Evolutionary conservation across 306 rosid species (phyloP).

Genomic region (Lablab purpureus): DNA sequence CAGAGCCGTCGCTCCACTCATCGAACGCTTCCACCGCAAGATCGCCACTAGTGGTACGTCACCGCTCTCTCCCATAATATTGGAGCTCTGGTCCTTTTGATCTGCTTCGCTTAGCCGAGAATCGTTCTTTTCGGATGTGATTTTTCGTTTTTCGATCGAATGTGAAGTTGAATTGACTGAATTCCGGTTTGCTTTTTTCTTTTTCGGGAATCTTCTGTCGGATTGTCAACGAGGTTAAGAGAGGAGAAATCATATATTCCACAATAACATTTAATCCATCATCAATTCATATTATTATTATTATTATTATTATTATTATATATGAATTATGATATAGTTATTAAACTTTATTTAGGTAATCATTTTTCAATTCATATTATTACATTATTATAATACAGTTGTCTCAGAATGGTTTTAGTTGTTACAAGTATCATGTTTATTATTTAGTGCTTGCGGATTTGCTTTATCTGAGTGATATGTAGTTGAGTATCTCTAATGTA

Average conservation of each 20-base stretch:
- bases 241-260: neutral
- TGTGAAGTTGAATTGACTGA: neutral
- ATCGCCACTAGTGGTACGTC: constrained; percentile 77
- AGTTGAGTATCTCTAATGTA: neutral
- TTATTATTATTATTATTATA: no score
- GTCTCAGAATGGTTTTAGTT: no score
- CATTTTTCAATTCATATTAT: no score
- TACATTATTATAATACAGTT: no score
- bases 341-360: no score
- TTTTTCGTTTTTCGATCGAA: neutral
- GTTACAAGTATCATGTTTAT: neutral
- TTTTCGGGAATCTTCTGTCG: constrained; percentile 17
- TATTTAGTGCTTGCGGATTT: neutral
- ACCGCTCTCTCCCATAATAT: constrained; percentile 33
- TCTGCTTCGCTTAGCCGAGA: constrained; percentile 2
- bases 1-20: constrained; percentile 78
- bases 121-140: neutral
- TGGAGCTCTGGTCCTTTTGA: constrained; percentile 26
- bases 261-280: no score
- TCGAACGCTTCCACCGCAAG: constrained; percentile 77
- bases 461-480: neutral
- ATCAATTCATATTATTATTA: no score
- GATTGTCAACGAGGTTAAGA: neutral
- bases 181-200: constrained; percentile 14
- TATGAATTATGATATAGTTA: no score